Evolutionary conservation across 2,329 filamentous ascomycete genomes (phyloP), one percentile per base, ranked within the genome.

Genomic region (Aureobasidium zeae): DNA sequence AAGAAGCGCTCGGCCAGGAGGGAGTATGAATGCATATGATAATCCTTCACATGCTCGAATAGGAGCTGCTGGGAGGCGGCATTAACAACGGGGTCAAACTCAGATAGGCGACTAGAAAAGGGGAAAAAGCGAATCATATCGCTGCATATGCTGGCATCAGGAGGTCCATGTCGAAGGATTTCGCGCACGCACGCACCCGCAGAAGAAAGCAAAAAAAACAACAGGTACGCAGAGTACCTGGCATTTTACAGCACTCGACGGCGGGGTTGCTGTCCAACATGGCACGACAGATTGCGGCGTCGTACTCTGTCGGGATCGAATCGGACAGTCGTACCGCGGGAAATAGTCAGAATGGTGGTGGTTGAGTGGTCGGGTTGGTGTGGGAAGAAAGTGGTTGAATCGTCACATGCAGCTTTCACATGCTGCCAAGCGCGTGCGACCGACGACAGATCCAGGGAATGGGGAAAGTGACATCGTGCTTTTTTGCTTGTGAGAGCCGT

Each of bases 311-410:
- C 16, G 17, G 20, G 37, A 31, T 31, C 19, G n/a, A 39, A 41
- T 32, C 11, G 37, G 37, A 31, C 17, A 28, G 13, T 41, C 10
- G 37, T 15, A 39, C 25, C n/a, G 26, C 19, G 35, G 17, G 36
- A 17, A n/a, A 39, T 38, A 17, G 25, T 9, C 2, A 9, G 24
- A 29, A 25, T 13, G 36, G 20, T 16, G 17, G 36, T 30, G 36
- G 36, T 39, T 39, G 36, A 31, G 36, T 30, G 36, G n/a, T n/a
- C n/a, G n/a, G n/a, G n/a, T n/a, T n/a, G n/a, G 36, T 39, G 36
- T 19, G 16, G n/a, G 22, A 25, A 6, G 6, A 28, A 22, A 25
- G 37, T 32, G 6, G 37, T 31, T 32, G 37, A 41, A 38, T 38
- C n/a, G n/a, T n/a, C 5, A 28, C 35, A 38, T 26, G 22, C 24